phyloP scores from a whole-genome alignment of 2,329 filamentous ascomycete species.

The Byssothecium circinans region DNA sequence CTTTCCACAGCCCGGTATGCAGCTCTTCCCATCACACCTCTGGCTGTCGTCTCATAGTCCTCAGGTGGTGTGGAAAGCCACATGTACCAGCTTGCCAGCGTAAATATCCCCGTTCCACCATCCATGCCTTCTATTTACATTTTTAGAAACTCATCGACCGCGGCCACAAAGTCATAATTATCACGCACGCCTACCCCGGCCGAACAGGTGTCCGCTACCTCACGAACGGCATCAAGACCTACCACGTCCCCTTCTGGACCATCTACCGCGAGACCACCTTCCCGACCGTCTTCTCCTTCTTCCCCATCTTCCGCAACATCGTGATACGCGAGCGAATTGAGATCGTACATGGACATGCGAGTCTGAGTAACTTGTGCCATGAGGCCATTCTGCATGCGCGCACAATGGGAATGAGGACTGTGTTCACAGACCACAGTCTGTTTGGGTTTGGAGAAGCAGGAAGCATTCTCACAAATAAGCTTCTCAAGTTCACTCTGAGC shows the following conservation, averaged over 20 bases:
- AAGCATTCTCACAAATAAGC: constrained; percentile 94
- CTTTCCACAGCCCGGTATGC: constrained; percentile 82
- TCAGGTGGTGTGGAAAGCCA: constrained; percentile 89
- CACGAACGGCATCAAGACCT: constrained; percentile 97
- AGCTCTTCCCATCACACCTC: not conserved
- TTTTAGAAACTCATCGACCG: constrained; percentile 86
- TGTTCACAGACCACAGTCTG: constrained; percentile 95
- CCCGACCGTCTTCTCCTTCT: constrained; percentile 97
- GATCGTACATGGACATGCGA: constrained; percentile 97
- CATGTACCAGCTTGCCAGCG: constrained; percentile 92
- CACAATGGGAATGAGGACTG: constrained; percentile 93
- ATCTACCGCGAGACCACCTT: constrained; percentile 94
- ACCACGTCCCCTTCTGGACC: constrained; percentile 93
- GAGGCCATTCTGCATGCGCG: constrained; percentile 93
- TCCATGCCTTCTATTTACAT: constrained; percentile 13
- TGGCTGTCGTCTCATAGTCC: constrained; percentile 19
- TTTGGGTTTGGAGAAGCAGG: constrained; percentile 97
- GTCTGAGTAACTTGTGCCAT: constrained; percentile 88
- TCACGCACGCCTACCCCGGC: constrained; percentile 92
- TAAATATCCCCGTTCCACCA: constrained; percentile 33
- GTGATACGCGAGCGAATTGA: constrained; percentile 91
- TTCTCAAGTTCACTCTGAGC: constrained; percentile 92
- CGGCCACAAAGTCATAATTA: constrained; percentile 96
- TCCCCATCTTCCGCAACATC: constrained; percentile 96
- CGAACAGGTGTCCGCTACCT: constrained; percentile 91